phyloP scores from a whole-genome alignment of 2,329 filamentous ascomycete species.

The Botrytis tulipae region DNA sequence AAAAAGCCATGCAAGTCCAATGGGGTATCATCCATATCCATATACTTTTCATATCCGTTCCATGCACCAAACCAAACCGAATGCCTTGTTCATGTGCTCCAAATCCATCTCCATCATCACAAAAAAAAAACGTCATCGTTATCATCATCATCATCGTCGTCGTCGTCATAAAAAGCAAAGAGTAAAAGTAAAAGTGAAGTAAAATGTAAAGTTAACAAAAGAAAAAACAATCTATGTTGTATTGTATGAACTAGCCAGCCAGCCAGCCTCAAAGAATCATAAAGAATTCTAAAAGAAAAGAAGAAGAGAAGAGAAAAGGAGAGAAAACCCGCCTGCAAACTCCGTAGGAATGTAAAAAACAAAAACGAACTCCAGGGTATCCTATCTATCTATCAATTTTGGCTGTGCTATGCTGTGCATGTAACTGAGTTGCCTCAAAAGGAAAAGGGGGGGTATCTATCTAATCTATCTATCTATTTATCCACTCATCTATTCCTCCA shows the following conservation, averaged over 20 bases:
- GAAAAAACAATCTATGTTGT: not conserved
- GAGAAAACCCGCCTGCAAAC: not conserved
- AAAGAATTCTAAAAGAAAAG: not conserved
- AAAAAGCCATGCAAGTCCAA: not conserved
- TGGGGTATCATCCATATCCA: conserved; percentile 10
- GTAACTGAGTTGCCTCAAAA: conserved; percentile 8
- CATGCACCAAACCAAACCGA: conserved; percentile 3
- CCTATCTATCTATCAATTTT: conserved; percentile 1
- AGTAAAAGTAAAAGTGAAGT: not conserved
- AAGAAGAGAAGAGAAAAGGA: not conserved
- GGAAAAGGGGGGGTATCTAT: not conserved
- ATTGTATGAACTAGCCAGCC: not conserved
- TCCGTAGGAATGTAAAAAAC: not conserved
- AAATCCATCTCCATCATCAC: not conserved
- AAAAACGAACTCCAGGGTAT: conserved; percentile 11
- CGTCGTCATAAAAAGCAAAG: not conserved
- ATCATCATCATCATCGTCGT: not conserved
- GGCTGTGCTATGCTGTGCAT: not conserved
- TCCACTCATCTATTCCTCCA: not conserved
- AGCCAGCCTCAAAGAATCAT: not conserved
- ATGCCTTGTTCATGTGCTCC: not conserved
- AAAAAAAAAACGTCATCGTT: not conserved
- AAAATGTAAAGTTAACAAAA: not conserved
- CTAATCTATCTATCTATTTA: not conserved
- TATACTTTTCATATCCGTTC: not conserved